phyloP scores from a whole-genome alignment of 2,329 filamentous ascomycete species.

The Spiromastix sp. region DNA sequence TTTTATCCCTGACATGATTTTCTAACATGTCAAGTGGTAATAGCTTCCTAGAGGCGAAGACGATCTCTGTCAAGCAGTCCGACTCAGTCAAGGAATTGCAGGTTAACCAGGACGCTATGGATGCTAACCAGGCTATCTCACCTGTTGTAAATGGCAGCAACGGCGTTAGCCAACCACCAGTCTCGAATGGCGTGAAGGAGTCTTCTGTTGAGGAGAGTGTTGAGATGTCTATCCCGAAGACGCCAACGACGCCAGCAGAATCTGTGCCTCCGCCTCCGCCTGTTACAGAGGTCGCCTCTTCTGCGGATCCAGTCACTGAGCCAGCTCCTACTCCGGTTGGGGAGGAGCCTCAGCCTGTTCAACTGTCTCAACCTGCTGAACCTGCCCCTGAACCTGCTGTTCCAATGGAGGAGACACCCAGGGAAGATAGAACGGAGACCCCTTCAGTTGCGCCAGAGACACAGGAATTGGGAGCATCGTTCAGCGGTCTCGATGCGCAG shows the following conservation, averaged over 20 bases:
- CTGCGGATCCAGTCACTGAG: neutral
- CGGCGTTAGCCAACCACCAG: slow-evolving; percentile 12
- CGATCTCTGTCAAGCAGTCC: slow-evolving; percentile 10
- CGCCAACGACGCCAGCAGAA: slow-evolving; percentile 20
- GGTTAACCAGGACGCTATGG: slow-evolving; percentile 5
- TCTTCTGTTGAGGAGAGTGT: slow-evolving; percentile 1
- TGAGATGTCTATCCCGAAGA: slow-evolving; percentile 14
- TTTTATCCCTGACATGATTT: neutral
- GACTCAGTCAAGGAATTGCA: slow-evolving; percentile 7
- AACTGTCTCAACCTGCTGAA: neutral
- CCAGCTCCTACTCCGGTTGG: neutral
- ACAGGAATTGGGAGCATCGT: too few species aligned
- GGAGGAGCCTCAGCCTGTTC: neutral
- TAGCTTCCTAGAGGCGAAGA: slow-evolving; percentile 17
- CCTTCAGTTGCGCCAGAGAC: too few species aligned
- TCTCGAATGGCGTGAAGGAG: slow-evolving; percentile 18
- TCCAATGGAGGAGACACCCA: too few species aligned
- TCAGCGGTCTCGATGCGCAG: neutral
- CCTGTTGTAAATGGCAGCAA: slow-evolving; percentile 25
- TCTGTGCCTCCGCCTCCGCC: neutral
- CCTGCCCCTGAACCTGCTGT: too few species aligned
- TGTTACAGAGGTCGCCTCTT: neutral
- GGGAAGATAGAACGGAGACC: too few species aligned
- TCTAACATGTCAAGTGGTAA: slow-evolving; percentile 10
- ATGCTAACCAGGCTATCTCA: slow-evolving; percentile 5